These are phyloP conservation scores for Jamesozyma gamospora DNA, from an alignment of 805 yeast genomes.

Conservation along the genomic window DNA sequence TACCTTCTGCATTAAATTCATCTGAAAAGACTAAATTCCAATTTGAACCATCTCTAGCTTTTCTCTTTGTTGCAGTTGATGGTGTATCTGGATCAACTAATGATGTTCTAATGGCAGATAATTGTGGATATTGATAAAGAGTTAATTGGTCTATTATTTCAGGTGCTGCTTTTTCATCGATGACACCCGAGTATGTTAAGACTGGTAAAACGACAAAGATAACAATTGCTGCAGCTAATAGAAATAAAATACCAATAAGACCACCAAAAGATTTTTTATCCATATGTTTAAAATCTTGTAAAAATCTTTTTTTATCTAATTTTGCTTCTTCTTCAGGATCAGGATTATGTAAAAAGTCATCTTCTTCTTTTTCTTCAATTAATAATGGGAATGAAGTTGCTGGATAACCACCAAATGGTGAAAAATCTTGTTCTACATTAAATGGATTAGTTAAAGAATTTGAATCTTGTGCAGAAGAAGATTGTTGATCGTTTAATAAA, in stretches of 20 bases:
- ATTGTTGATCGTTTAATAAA: neutral
- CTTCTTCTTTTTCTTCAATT: constrained; percentile 89
- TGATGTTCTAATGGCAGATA: constrained; percentile 42
- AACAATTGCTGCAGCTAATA: constrained; percentile 53
- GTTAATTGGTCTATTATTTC: constrained; percentile 34
- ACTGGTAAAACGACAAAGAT: constrained; percentile 76
- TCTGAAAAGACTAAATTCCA: constrained; percentile 83
- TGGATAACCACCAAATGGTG: constrained; percentile 96
- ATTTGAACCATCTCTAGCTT: constrained; percentile 46
- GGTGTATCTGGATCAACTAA: constrained; percentile 61
- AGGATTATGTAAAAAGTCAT: constrained; percentile 92
- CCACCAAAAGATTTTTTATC: constrained; percentile 56
- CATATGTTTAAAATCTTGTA: constrained; percentile 54
- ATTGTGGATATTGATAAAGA: constrained; percentile 39
- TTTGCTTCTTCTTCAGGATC: constrained; percentile 90
- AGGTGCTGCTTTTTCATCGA: constrained; percentile 19
- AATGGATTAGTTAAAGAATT: constrained; percentile 22
- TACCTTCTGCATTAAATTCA: constrained; percentile 82
- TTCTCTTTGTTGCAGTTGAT: constrained; percentile 36
- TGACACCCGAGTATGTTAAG: constrained; percentile 68
- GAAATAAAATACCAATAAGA: constrained; percentile 45
- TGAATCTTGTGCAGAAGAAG: constrained; percentile 19
- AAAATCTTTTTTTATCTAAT: constrained; percentile 61
- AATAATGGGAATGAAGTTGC: constrained; percentile 83
- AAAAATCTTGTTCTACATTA: constrained; percentile 46